A percentile compares a stretch with the other conserved stretches of the same genome.
Evolutionary conservation across 2,329 filamentous ascomycete species (phyloP).

Genomic region (Metarhizium anisopliae): DNA sequence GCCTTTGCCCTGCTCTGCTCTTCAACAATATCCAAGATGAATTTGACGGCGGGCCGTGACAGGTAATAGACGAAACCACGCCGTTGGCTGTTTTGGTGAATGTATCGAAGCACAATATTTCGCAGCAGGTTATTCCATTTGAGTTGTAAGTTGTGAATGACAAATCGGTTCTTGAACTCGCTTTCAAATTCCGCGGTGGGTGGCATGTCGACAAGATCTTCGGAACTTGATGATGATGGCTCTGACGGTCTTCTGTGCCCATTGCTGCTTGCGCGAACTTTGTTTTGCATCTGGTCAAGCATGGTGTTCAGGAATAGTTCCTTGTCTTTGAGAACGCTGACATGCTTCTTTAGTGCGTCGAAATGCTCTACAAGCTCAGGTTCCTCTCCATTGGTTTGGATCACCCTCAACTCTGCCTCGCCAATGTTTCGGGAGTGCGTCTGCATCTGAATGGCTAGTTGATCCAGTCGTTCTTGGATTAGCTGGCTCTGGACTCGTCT

Average conservation of each 20-base stretch:
- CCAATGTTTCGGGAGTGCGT: slow-evolving; percentile 64
- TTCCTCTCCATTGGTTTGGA: slow-evolving; percentile 40
- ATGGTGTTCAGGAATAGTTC: slow-evolving; percentile 50
- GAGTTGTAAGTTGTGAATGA: slow-evolving; percentile 92
- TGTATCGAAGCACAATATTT: slow-evolving; percentile 94
- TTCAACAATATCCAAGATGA: slow-evolving; percentile 94
- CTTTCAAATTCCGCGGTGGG: slow-evolving; percentile 75
- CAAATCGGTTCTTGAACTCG: slow-evolving; percentile 97
- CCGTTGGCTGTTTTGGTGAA: slow-evolving; percentile 92
- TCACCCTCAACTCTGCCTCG: slow-evolving; percentile 63
- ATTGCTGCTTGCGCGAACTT: slow-evolving; percentile 19
- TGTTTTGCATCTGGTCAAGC: slow-evolving; percentile 39
- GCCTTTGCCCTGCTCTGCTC: slow-evolving; percentile 72
- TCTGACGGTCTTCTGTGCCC: slow-evolving; percentile 23
- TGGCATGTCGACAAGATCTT: slow-evolving; percentile 51
- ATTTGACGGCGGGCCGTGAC: slow-evolving; percentile 90
- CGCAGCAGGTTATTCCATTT: slow-evolving; percentile 97
- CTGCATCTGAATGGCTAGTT: slow-evolving; percentile 68
- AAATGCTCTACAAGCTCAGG: slow-evolving; percentile 46
- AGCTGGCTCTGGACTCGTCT: slow-evolving; percentile 79
- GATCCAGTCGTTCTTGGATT: slow-evolving; percentile 70
- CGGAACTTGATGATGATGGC: slow-evolving; percentile 18
- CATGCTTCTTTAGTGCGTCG: slow-evolving; percentile 50
- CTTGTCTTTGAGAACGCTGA: slow-evolving; percentile 47
- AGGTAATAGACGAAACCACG: slow-evolving; percentile 97